These are phyloP conservation scores for Trichoderma sp. DNA, from an alignment of 2,329 filamentous ascomycete genomes.

Conservation along the genomic window DNA sequence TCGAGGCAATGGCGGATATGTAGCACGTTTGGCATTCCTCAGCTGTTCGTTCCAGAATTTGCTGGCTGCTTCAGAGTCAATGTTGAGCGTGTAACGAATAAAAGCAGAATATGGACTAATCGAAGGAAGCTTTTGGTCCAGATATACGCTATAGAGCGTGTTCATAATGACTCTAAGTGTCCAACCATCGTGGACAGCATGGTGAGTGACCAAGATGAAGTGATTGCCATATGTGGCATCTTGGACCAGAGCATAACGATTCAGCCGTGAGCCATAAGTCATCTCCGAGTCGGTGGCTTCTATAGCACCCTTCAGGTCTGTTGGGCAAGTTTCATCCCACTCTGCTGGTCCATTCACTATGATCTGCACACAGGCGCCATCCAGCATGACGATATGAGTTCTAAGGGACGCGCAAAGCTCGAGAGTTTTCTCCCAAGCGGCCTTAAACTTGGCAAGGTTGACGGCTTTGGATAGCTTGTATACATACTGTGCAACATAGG, in stretches of 20 bases:
- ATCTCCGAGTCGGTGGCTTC: not conserved
- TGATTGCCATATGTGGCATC: not conserved
- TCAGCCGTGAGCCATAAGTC: constrained; percentile 13
- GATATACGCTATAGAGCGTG: constrained; percentile 11
- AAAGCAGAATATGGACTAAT: constrained; percentile 25
- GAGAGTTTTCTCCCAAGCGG: constrained; percentile 26
- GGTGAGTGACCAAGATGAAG: constrained; percentile 33
- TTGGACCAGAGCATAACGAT: constrained; percentile 14
- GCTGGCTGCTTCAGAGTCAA: not conserved
- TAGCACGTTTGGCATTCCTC: constrained; percentile 4
- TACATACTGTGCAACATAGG: constrained; percentile 22
- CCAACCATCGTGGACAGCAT: constrained; percentile 37
- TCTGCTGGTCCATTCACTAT: not conserved
- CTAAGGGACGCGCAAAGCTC: constrained; percentile 17
- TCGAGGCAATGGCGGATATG: constrained; percentile 9
- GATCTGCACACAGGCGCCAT: not conserved
- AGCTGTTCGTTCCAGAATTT: constrained; percentile 15
- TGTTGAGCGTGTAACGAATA: constrained; percentile 19
- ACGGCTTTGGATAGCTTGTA: not conserved
- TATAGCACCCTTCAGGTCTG: not conserved
- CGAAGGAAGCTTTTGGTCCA: not conserved
- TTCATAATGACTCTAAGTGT: constrained; percentile 30
- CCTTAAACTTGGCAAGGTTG: constrained; percentile 5
- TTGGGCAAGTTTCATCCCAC: not conserved
- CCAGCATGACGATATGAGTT: constrained; percentile 26